These are phyloP conservation scores for Collybia nuda DNA, from an alignment of 768 basidiomycete genomes.

Conservation along the genomic window DNA sequence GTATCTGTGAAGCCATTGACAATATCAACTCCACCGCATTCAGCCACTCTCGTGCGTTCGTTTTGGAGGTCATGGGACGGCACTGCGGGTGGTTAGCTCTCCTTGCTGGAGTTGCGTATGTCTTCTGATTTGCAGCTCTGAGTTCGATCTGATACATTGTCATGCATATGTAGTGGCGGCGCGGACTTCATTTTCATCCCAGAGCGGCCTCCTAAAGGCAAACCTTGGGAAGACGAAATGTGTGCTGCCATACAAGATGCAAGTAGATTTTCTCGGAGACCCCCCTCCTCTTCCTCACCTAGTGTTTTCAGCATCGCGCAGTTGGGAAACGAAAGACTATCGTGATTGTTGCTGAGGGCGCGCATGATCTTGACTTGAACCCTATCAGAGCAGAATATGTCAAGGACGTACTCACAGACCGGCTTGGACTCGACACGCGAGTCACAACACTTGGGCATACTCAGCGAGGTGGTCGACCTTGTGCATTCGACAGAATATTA, in stretches of 20 bases:
- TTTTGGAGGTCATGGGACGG: constrained; percentile 99
- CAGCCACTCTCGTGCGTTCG: constrained; percentile 96
- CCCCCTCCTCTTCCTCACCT: background rate
- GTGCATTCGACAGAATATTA: constrained; percentile 89
- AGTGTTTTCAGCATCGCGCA: constrained; percentile 70
- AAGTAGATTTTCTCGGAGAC: constrained; percentile 22
- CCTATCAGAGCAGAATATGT: constrained; percentile 93
- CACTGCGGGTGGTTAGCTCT: constrained; percentile 99
- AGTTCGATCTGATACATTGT: background rate
- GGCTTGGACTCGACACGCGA: constrained; percentile 89
- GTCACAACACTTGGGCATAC: constrained; percentile 98
- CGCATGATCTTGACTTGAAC: constrained; percentile 81
- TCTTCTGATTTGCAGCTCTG: constrained; percentile 4
- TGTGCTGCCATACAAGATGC: constrained; percentile 81
- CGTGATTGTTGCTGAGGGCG: constrained; percentile 97
- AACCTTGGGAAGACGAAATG: constrained; percentile 92
- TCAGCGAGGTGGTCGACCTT: constrained; percentile 92
- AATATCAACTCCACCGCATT: constrained; percentile 96
- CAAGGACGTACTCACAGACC: constrained; percentile 84
- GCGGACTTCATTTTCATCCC: constrained; percentile 99
- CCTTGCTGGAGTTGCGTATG: constrained; percentile 86
- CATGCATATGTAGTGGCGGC: constrained; percentile 54
- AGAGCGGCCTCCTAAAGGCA: constrained; percentile 76
- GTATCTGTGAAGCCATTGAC: constrained; percentile 97
- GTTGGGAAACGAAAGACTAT: constrained; percentile 97